These are phyloP conservation scores for Alloascoidea africana DNA, from an alignment of 805 yeast species.

Conservation along the genomic window DNA sequence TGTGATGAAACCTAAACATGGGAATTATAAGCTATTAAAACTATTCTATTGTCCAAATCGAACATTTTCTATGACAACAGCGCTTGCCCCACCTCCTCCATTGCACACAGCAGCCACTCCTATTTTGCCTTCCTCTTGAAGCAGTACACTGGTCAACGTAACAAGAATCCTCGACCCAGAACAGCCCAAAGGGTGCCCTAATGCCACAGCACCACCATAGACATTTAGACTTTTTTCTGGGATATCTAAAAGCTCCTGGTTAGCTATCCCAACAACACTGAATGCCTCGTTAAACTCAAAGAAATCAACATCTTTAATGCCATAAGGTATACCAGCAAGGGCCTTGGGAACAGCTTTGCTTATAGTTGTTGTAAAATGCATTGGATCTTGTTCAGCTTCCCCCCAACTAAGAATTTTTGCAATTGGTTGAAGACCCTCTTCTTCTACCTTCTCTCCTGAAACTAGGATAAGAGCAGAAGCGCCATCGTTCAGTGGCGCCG, in stretches of 20 bases:
- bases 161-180: constrained; percentile 93
- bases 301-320: constrained; percentile 59
- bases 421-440: constrained; percentile 75
- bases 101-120: constrained; percentile 97
- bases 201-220: constrained; percentile 92
- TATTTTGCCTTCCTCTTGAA: constrained; percentile 72
- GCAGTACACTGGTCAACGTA: constrained; percentile 66
- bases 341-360: constrained; percentile 93
- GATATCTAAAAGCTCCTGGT: constrained; percentile 55
- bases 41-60: constrained; percentile 24
- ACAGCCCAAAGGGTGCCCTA: constrained; percentile 92
- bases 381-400: constrained; percentile 93
- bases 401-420: constrained; percentile 92
- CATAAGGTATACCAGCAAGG: constrained; percentile 59
- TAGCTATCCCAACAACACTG: constrained; percentile 90
- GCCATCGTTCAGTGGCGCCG: constrained; percentile 94
- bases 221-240: constrained; percentile 62
- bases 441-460: constrained; percentile 71
- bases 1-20: too few species aligned
- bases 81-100: constrained; percentile 99
- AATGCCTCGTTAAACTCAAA: constrained; percentile 97
- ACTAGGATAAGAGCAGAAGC: constrained; percentile 90
- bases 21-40: too few species aligned
- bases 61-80: constrained; percentile 70
- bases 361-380: constrained; percentile 94